Base-by-base conservation (phyloP, 2,329 filamentous ascomycete genomes). In the Microdochium bolleyi region DNA sequence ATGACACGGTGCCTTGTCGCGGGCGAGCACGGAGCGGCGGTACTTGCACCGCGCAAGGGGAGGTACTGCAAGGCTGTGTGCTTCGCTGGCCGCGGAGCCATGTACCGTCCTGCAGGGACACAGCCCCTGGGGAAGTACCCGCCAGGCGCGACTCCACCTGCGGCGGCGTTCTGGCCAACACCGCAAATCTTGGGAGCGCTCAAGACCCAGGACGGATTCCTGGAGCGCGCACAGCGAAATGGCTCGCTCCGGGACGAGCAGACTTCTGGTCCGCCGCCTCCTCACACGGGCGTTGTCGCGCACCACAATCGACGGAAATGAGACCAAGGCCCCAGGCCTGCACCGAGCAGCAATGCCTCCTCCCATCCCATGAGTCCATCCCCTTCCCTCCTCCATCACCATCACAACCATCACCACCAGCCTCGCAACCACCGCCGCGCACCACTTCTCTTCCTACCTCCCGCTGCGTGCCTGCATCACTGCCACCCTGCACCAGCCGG, bases 291-390 rank as follows among this genome's bases (percentile, higher is more conserved):
- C 34, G n/a, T 38, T 38, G 34, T 24, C n/a, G n/a, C 41, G 41
- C 41, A 46, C 41, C 41, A 24, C 41, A 58, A 19, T 46, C 41
- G 41, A 46, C 41, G 41, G 41, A 67, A 67, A 67, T 67, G 65
- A 67, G 64, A 67, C 64, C 64, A 63, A 63, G 60, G 62, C 61
- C 62, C 65, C 64, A 66, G 66, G 63, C 63, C 62, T 55, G 59
- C 59, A 62, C 48, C 48, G 53, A 49, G 49, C 49, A 57, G 49
- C 61, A 63, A 68, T 65, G 66, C 61, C 64, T 60, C 61, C 66
- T 64, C 14, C n/a, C 24, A 27, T 14, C 22, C 48, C 48, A 49
- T 49, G 8, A n/a, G 24, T 9, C 21, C 48, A 14, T 30, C 48
- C 48, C 48, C 25, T 49, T 30, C 25, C 48, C 48, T 30, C 25